Evolutionary conservation across 1,284 basidiomycete genomes (phyloP).

Genomic region (Coniferiporia weirii): DNA sequence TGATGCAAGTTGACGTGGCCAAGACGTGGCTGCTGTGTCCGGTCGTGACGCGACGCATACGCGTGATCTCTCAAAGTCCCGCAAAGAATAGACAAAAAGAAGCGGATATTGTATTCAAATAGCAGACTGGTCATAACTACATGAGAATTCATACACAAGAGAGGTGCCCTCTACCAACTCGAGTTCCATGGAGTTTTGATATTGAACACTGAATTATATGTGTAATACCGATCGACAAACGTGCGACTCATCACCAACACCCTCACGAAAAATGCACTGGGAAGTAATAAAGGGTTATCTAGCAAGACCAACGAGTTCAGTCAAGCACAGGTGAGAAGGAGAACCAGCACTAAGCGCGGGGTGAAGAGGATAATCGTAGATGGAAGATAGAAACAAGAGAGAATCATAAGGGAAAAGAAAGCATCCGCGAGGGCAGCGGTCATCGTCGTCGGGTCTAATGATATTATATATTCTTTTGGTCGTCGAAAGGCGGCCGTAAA

Average conservation of each 20-base stretch:
- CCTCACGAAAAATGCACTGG: background rate
- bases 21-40: too few relatives aligned
- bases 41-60: too few relatives aligned
- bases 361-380: background rate
- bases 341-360: background rate
- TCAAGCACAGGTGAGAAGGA: background rate
- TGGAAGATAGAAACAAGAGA: background rate
- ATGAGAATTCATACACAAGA: background rate
- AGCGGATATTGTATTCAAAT: background rate
- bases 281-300: background rate
- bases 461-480: background rate
- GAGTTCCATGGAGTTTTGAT: background rate
- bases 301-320: background rate
- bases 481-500: background rate
- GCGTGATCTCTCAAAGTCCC: background rate
- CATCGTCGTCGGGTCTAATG: conserved; percentile 1
- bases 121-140: background rate
- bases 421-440: background rate
- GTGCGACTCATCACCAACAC: background rate
- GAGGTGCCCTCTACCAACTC: background rate
- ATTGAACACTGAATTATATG: background rate
- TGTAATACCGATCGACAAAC: background rate
- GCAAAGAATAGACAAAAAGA: background rate
- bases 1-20: conserved; percentile 3
- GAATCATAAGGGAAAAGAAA: background rate